A percentile compares a stretch with the other conserved stretches of the same genome.
These are phyloP conservation scores for Trichoderma koningiopsis DNA, from an alignment of 2,329 filamentous ascomycete species.

Conservation along the genomic window DNA sequence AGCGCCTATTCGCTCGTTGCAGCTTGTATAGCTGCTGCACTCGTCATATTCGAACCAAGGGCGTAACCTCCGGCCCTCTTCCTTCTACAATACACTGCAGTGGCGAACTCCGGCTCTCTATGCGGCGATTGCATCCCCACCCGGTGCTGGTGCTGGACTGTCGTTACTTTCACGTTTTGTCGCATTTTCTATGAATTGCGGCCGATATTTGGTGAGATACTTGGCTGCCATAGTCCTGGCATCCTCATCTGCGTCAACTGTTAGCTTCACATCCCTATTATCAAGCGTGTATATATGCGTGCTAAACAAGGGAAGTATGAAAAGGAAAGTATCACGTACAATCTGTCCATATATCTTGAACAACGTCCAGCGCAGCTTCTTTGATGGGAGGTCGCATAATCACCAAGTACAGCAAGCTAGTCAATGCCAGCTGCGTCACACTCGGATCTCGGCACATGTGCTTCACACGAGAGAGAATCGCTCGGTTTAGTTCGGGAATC, in stretches of 20 bases:
- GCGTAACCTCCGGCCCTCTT: not conserved
- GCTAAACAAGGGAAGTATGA: not conserved
- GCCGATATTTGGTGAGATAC: conserved; percentile 63
- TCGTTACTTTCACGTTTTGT: conserved; percentile 33
- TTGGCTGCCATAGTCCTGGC: conserved; percentile 63
- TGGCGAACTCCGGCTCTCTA: conserved; percentile 26
- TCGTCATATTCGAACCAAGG: not conserved
- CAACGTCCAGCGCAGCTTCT: conserved; percentile 63
- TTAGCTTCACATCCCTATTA: not conserved
- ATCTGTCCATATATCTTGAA: conserved; percentile 68
- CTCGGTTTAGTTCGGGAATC: conserved; percentile 74
- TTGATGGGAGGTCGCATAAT: conserved; percentile 68
- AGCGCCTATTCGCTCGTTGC: not conserved
- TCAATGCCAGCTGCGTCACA: conserved; percentile 64
- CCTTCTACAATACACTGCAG: not conserved
- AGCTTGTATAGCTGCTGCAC: not conserved
- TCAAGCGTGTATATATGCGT: not conserved
- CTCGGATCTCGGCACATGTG: conserved; percentile 66
- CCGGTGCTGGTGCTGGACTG: conserved; percentile 27
- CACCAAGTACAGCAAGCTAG: conserved; percentile 66
- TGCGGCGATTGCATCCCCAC: conserved; percentile 38
- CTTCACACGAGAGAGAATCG: conserved; percentile 73
- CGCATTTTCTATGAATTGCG: conserved; percentile 49
- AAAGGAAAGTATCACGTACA: conserved; percentile 51
- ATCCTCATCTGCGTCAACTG: conserved; percentile 55